Conservation (phyloP, 352 stramenopile species). For the Salisapilia sapeloensis region DNA sequence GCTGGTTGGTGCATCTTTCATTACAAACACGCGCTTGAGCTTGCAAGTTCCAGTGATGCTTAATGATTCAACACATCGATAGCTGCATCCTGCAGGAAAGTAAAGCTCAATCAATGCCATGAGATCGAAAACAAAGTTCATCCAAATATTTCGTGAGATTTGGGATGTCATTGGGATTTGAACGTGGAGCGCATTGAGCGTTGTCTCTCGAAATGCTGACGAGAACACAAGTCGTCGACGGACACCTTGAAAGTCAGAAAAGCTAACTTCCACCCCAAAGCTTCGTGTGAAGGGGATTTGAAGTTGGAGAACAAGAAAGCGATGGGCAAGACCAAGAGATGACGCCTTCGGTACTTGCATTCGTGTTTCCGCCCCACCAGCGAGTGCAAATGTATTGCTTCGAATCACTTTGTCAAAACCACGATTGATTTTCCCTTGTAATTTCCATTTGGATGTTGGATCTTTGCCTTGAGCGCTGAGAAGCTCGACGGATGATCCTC, state of each 20-base stretch:
- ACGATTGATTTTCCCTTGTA: slow-evolving; percentile 63
- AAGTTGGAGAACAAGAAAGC: slow-evolving; percentile 58
- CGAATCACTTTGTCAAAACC: slow-evolving; percentile 70
- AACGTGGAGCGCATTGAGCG: slow-evolving; percentile 31
- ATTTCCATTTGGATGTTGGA: slow-evolving; percentile 42
- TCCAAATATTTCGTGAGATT: slow-evolving; percentile 49
- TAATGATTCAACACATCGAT: slow-evolving; percentile 64
- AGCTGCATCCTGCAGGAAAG: slow-evolving; percentile 23
- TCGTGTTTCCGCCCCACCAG: slow-evolving; percentile 55
- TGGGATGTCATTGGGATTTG: slow-evolving; percentile 34
- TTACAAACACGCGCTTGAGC: slow-evolving; percentile 73
- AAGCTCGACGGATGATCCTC: slow-evolving; percentile 64
- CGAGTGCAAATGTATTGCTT: slow-evolving; percentile 59
- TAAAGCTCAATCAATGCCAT: slow-evolving; percentile 33
- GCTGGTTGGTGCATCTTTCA: slow-evolving; percentile 52
- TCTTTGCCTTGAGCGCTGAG: slow-evolving; percentile 63
- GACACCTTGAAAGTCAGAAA: slow-evolving; percentile 56
- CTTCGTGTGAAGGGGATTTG: slow-evolving; percentile 35
- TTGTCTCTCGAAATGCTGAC: slow-evolving; percentile 59
- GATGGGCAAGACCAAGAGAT: slow-evolving; percentile 42
- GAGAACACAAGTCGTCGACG: slow-evolving; percentile 56
- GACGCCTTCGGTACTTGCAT: slow-evolving; percentile 65
- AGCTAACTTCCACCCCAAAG: slow-evolving; percentile 66
- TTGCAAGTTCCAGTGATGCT: slow-evolving; percentile 51
- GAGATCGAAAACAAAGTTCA: slow-evolving; percentile 66